Percentiles rank a stretch among this genome's conserved stretches.
Conservation (phyloP, 208 protist genomes). For the Crithidia bombi region DNA sequence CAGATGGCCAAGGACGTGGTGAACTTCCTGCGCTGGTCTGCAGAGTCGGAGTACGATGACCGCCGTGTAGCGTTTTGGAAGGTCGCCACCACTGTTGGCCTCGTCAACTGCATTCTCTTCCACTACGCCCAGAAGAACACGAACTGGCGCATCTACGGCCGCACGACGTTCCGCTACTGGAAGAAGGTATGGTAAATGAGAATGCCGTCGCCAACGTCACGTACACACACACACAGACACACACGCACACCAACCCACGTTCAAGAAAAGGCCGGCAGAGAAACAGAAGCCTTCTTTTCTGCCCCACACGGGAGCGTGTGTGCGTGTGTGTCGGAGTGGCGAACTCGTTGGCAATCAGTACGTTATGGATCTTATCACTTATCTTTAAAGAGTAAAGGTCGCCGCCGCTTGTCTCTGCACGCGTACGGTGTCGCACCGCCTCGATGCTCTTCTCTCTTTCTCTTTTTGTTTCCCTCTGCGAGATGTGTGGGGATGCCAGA, state of each 20-base stretch:
- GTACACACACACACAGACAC: not conserved
- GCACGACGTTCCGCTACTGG: constrained; percentile 92
- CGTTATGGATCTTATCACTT: constrained; percentile 27
- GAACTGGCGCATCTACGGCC: constrained; percentile 88
- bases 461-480: not conserved
- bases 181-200: constrained; percentile 82
- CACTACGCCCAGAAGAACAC: constrained; percentile 91
- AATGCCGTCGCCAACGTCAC: not conserved
- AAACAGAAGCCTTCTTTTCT: not conserved
- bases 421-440: not conserved
- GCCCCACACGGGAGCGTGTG: constrained; percentile 2
- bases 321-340: constrained; percentile 3
- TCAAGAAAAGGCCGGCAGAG: not conserved
- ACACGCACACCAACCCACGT: too few species aligned
- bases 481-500: not conserved
- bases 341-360: constrained; percentile 14
- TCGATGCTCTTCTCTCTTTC: not conserved
- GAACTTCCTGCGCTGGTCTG: constrained; percentile 93
- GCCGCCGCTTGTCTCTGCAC: constrained; percentile 6
- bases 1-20: constrained; percentile 98
- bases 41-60: constrained; percentile 90
- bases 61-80: constrained; percentile 89
- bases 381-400: constrained; percentile 14
- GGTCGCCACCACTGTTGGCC: constrained; percentile 72
- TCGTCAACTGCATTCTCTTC: constrained; percentile 85